Percentiles rank a stretch among this genome's conserved stretches.
Evolutionary conservation across 2,329 filamentous ascomycete genomes (phyloP).

Genomic region (Epichloe brachyelytri): DNA sequence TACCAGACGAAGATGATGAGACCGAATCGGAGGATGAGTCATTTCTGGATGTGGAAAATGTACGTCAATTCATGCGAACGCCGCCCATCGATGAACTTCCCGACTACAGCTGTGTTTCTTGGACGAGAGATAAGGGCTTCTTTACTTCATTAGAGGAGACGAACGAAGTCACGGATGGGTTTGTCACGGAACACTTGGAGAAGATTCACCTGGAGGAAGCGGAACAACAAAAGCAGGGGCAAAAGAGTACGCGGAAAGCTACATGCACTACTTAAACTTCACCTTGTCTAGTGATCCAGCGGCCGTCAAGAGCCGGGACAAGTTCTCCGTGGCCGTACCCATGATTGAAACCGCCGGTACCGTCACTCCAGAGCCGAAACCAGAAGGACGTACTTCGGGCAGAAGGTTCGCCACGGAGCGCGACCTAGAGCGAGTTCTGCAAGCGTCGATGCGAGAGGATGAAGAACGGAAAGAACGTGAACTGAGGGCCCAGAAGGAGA

Average conservation of each 20-base stretch:
- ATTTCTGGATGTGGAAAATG: conserved; percentile 33
- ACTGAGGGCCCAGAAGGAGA: conserved; percentile 49
- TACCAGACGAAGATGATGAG: conserved; percentile 36
- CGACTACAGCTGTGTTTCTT: conserved; percentile 30
- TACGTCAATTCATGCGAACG: conserved; percentile 39
- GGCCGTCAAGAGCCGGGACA: conserved; percentile 41
- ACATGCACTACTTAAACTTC: conserved; percentile 40
- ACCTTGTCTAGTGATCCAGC: conserved; percentile 42
- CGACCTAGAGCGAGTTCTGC: conserved; percentile 58
- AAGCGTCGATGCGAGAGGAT: conserved; percentile 58
- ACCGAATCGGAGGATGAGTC: conserved; percentile 43
- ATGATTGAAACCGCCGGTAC: conserved; percentile 21
- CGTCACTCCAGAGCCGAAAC: conserved; percentile 38
- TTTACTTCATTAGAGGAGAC: conserved; percentile 26
- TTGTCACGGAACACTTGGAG: conserved; percentile 32
- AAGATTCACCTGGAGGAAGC: conserved; percentile 25
- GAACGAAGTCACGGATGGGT: conserved; percentile 27
- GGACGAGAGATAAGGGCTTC: conserved; percentile 35
- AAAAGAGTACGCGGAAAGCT: conserved; percentile 33
- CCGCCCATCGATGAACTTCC: conserved; percentile 43
- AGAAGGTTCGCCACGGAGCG: conserved; percentile 57
- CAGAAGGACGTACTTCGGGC: conserved; percentile 40
- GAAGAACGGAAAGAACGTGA: conserved; percentile 59
- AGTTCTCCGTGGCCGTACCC: conserved; percentile 31
- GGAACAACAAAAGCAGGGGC: conserved; percentile 25